These are phyloP conservation scores for Orychophragmus violaceus DNA, from an alignment of 345 rosid genomes.

Conservation along the genomic window DNA sequence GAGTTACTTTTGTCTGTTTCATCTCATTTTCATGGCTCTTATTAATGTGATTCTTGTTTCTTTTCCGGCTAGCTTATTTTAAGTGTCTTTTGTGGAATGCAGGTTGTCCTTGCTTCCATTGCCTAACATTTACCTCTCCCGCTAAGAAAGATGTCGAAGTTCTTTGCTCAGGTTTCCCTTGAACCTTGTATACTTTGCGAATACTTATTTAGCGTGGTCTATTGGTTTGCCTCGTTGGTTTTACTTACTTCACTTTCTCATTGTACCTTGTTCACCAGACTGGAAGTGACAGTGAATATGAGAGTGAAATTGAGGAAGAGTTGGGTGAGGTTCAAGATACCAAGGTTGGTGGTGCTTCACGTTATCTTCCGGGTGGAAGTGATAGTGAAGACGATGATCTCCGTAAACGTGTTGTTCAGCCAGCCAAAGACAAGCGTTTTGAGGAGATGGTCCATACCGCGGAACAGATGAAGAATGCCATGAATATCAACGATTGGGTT, in stretches of 20 bases:
- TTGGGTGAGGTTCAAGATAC: constrained; percentile 28
- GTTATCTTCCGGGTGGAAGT: constrained; percentile 53
- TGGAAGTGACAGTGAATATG: constrained; percentile 71
- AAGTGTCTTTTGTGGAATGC: not conserved
- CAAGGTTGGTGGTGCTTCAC: constrained; percentile 32
- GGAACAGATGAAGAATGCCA: constrained; percentile 84
- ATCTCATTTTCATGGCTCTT: no score
- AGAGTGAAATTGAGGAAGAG: constrained; percentile 49
- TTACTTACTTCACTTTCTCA: not conserved
- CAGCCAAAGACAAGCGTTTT: constrained; percentile 82
- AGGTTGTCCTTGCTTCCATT: constrained; percentile 4
- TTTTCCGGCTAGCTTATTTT: no score
- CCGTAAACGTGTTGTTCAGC: constrained; percentile 66
- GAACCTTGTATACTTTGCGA: not conserved
- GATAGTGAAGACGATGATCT: constrained; percentile 74
- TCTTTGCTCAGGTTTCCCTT: constrained; percentile 63
- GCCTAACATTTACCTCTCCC: not conserved
- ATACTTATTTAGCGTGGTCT: not conserved
- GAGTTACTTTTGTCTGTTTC: not conserved
- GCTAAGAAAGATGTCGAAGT: constrained; percentile 47
- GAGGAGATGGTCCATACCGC: constrained; percentile 72
- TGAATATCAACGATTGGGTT: constrained; percentile 95
- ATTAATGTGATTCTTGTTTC: not conserved
- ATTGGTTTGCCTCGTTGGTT: not conserved
- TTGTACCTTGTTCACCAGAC: constrained; percentile 28